Evolutionary conservation across 2,329 filamentous ascomycete genomes (phyloP), one percentile per base, ranked within the genome.

Genomic region (Colletotrichum sp.): DNA sequence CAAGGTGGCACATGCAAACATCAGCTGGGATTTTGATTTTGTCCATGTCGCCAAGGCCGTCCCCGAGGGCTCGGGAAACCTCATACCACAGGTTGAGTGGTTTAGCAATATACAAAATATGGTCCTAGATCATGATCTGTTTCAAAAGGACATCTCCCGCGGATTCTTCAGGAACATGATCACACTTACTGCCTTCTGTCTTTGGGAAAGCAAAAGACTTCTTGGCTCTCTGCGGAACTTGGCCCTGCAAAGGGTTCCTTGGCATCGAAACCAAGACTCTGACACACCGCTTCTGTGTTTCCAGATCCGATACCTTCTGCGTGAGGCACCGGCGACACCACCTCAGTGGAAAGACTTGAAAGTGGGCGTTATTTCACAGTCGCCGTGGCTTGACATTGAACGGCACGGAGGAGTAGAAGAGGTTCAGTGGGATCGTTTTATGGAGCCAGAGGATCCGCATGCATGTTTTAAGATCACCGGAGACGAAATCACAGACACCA

Each of bases 191-290:
- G 21, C 21, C 21, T 24, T 24, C 21, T 52, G n/a, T 56, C 24
- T 56, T 21, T 56, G 52, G 52, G 5, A 21, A 16, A 26, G 21
- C 21, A 24, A 24, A 24, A 24, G 21, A 24, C 21, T 56, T 0
- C 12, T 56, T 0, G 24, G 52, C 13, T 21, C n/a, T 24, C 21
- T 56, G 6, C n/a, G 21, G 0, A 26, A 56, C 12, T 16, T 56
- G 13, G 38, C 38, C 18, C 38, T 43, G 0, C 1, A 43, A 4
- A 43, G 9, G 38, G 38, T 12, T n/a, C 18, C 8, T 3, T 43
- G 38, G 38, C 38, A 43, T 43, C 38, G 38, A 6, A 21, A 26
- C 0, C 52, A 0, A 56, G 21, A 8, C n/a, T 1, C 0, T 0
- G 21, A 26, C 21, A 26, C 21, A 0, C 21, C 12, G 12, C 21